Percentiles rank a stretch among this genome's conserved stretches.
Evolutionary conservation across 257 asterid genomes (phyloP).

Genomic region (Eucommia ulmoides): DNA sequence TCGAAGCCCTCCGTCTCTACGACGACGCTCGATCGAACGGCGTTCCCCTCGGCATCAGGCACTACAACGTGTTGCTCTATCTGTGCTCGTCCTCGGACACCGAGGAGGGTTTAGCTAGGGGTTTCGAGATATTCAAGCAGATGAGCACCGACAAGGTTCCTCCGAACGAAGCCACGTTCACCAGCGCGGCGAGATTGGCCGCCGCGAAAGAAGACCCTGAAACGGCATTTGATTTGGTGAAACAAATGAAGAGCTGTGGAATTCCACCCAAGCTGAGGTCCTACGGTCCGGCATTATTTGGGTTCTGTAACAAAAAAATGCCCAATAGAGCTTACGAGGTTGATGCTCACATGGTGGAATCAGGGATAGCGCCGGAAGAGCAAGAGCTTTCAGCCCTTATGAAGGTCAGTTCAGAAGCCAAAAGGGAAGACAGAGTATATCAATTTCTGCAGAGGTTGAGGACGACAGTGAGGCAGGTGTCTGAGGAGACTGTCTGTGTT

Average conservation of each 20-base stretch:
- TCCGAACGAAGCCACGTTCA: constrained; percentile 86
- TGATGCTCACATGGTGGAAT: constrained; percentile 73
- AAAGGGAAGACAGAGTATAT: constrained; percentile 62
- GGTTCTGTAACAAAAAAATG: constrained; percentile 58
- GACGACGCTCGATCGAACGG: constrained; percentile 50
- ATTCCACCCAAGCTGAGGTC: constrained; percentile 75
- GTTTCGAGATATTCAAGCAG: constrained; percentile 64
- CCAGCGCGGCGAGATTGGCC: constrained; percentile 84
- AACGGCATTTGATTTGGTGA: constrained; percentile 69
- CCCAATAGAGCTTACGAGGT: constrained; percentile 73
- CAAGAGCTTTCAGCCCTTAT: constrained; percentile 69
- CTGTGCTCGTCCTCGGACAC: constrained; percentile 33
- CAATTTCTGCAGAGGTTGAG: constrained; percentile 88
- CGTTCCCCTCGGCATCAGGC: constrained; percentile 41
- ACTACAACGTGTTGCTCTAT: constrained; percentile 71
- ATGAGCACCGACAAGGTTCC: constrained; percentile 53
- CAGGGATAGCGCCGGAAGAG: constrained; percentile 65
- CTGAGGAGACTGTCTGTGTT: constrained; percentile 59
- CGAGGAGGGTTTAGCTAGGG: constrained; percentile 44
- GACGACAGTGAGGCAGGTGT: constrained; percentile 68
- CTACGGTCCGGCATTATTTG: constrained; percentile 79
- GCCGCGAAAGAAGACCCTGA: constrained; percentile 74
- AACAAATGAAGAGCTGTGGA: constrained; percentile 57
- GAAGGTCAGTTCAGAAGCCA: constrained; percentile 44
- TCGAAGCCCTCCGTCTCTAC: constrained; percentile 63